phyloP scores from a whole-genome alignment of 495 filamentous ascomycete species.

The Chlorociboria aeruginascens region DNA sequence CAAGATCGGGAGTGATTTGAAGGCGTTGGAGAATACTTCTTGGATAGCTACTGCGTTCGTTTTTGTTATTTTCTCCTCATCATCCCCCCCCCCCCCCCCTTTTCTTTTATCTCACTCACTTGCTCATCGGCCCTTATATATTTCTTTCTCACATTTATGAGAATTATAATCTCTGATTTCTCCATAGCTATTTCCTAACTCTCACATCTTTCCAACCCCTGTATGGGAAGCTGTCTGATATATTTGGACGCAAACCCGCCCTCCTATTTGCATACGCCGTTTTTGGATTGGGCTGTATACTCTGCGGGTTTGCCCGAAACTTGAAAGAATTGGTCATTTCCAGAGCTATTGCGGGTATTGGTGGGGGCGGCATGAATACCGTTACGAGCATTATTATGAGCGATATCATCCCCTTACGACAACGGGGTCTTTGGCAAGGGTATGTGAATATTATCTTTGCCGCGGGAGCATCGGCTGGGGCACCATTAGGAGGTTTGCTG shows the following conservation, averaged over 20 bases:
- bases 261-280: constrained; percentile 61
- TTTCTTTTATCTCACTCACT: neutral
- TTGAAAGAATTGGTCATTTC: constrained; percentile 63
- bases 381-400: constrained; percentile 67
- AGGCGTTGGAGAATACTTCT: constrained; percentile 65
- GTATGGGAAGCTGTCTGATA: constrained; percentile 69
- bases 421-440: constrained; percentile 72
- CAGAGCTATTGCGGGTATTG: constrained; percentile 43
- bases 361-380: constrained; percentile 78
- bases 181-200: constrained; percentile 65
- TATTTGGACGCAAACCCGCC: constrained; percentile 70
- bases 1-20: constrained; percentile 67
- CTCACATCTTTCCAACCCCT: constrained; percentile 68
- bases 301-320: constrained; percentile 58
- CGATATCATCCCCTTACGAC: constrained; percentile 52
- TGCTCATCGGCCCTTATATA: neutral
- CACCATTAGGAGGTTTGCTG: constrained; percentile 64
- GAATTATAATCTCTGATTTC: no score
- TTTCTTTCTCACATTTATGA: no score
- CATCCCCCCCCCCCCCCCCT: neutral
- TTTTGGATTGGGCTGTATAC: constrained; percentile 63
- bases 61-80: no score
- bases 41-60: constrained; percentile 71
- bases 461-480: constrained; percentile 55
- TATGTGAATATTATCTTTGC: constrained; percentile 74